Percentiles rank a stretch among this genome's conserved stretches.
phyloP scores from a whole-genome alignment of 208 protist species.

The Balamuthia mandrillaris region DNA sequence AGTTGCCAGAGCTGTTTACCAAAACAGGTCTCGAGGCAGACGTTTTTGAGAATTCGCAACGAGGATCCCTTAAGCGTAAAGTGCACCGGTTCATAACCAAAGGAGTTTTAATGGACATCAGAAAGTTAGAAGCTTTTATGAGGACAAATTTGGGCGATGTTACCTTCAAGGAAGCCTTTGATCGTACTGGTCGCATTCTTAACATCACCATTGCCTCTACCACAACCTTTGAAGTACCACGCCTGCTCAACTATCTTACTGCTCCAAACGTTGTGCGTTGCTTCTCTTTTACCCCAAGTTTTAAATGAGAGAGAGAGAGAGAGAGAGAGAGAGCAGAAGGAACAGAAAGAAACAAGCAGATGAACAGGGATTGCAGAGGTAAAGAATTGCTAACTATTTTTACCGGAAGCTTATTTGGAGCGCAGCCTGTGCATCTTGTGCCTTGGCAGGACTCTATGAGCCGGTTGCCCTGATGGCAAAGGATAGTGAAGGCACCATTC shows the following conservation, averaged over 20 bases:
- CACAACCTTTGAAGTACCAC: slow-evolving; percentile 29
- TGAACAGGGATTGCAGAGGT: too few species aligned
- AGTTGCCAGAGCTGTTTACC: slow-evolving; percentile 37
- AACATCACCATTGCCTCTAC: slow-evolving; percentile 54
- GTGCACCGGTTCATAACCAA: slow-evolving; percentile 13
- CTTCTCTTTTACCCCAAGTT: background rate
- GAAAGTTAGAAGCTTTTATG: slow-evolving; percentile 19
- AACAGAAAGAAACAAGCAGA: too few species aligned
- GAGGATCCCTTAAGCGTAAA: background rate
- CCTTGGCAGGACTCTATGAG: slow-evolving; percentile 43
- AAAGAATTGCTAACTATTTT: too few species aligned
- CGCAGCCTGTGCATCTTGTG: slow-evolving; percentile 47
- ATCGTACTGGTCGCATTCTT: slow-evolving; percentile 55
- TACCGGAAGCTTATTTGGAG: slow-evolving; percentile 41
- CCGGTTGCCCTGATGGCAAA: slow-evolving; percentile 57
- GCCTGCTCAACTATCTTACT: slow-evolving; percentile 66
- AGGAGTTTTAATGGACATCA: slow-evolving; percentile 37
- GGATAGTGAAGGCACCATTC: background rate
- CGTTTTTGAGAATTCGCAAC: background rate
- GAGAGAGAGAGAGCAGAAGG: too few species aligned
- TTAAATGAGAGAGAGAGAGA: too few species aligned
- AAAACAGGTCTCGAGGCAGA: background rate
- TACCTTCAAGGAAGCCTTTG: slow-evolving; percentile 51
- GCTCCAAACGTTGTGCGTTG: slow-evolving; percentile 53
- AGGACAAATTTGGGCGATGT: slow-evolving; percentile 34